Evolutionary conservation across 108 stramenopile genomes (phyloP), one percentile per base, ranked within the genome.

Genomic region (Stephanodiscus triporus): DNA sequence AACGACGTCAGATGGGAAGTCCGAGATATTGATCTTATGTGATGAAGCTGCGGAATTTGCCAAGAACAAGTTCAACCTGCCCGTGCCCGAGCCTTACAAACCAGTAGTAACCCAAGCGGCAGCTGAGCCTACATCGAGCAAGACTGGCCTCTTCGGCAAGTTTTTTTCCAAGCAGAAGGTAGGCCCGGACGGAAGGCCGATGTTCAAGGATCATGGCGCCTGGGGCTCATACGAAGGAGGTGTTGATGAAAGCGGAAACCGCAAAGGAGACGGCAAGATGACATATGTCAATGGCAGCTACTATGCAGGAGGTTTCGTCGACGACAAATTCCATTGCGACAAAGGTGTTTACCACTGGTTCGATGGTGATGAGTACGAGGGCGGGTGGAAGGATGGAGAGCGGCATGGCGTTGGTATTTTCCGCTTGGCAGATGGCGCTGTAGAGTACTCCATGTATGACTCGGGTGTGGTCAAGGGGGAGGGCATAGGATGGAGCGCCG

Each of bases 251-350:
- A 32, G 66, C 29, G 74, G 66, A 22, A 43, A 75, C 22, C 74
- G 74, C 17, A 30, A 45, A 20, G 74, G 74, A 6, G 48, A 45
- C 22, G 74, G 74, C 11, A 75, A 45, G 74, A 75, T 75, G 54
- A 66, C 54, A 4, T 75, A 75, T 26, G 24, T 40, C 19, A 53
- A 20, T 45, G 71, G 71, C 2, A 48, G 24, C 17, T 23, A 34
- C 6, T 72, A 72, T 29, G 71, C 42, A 0, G 71, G 71, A 2
- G 60, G 26, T 29, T 72, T 72, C 49, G 71, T 72, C 1, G 38
- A 72, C 32, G 40, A 72, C 27, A 72, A 72, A 49, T 72, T 32
- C 19, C 61, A 72, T 19, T 42, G 55, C 14, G 71, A 40, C 23
- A 20, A 62, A 1, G 71, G 61, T 3, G 20, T 47, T 8, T 72